Evolutionary conservation across 148 eudicot species (phyloP), one percentile per base, ranked within the genome.

Genomic region (Rhododendron williamsianum): DNA sequence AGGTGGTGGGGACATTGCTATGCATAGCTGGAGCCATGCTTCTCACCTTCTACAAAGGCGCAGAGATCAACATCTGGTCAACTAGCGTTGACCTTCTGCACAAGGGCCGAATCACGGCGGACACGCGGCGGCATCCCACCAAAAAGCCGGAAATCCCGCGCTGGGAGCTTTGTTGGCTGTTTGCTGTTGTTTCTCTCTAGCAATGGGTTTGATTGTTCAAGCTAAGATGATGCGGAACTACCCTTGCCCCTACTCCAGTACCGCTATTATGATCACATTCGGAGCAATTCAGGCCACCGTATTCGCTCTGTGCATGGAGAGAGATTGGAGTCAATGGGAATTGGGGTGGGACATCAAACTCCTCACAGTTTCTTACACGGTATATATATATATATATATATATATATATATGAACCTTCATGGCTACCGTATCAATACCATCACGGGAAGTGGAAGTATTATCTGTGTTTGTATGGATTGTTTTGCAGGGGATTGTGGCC

Each of bases 21-120:
- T 92, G 95, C 38, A 91, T 95, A 7, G 87, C 90, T 51, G 98
- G 98, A 63, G 97, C 98, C 49, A 95, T 93, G 97, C 38, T 95
- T 2, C 91, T 94, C 43, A 93, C 97, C 7, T 89, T 93, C 79
- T 94, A 89, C 87, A 93, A 95, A 84, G 98, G 98, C 0, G 69
- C 84, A 0, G 90, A 88, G 35, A 88, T 95, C 38, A 84, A 92
- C 30, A 19, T 92, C 10, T 89, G 93, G 94, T 80, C 91, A 45
- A 88, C 94, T 1, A 69, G 85, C 73, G 12, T 86, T 76, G 90
- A 94, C 88, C 85, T 92, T 76, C 82, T 93, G 11, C 79, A 86
- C 36, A 69, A 11, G 74, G 36, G 36, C 16, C 9, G 2, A 76
- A 45, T 11, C 84, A 77, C 18, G 78, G 21, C 43, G 84, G 46